A percentile compares a stretch with the other conserved stretches of the same genome.
phyloP scores from a whole-genome alignment of 208 protist genomes.

The Leishmania braziliensis region DNA sequence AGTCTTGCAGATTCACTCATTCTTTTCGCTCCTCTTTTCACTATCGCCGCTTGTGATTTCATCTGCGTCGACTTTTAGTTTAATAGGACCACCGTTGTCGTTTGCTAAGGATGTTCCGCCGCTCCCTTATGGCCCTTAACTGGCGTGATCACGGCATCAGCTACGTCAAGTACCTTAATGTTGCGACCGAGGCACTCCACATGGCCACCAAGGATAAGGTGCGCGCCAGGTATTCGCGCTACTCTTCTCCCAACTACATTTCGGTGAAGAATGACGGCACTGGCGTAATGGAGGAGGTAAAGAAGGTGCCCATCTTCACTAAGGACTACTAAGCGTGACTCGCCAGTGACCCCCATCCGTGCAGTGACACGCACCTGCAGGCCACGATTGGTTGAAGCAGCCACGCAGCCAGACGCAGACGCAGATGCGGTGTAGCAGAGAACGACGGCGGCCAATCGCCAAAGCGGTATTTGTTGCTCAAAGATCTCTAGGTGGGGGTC shows the following conservation, averaged over 20 bases:
- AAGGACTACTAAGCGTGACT: conserved; percentile 71
- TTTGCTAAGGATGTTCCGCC: conserved; percentile 58
- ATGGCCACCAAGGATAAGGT: conserved; percentile 68
- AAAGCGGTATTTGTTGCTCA: not conserved
- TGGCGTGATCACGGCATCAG: conserved; percentile 91
- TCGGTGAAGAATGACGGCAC: conserved; percentile 60
- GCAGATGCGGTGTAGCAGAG: not conserved
- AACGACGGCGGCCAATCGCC: not conserved
- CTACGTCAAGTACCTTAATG: conserved; percentile 92
- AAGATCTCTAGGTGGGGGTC: not conserved
- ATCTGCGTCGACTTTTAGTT: conserved; percentile 2
- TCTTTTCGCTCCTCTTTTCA: conserved; percentile 1
- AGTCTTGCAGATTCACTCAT: not conserved
- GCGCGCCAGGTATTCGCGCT: conserved; percentile 70
- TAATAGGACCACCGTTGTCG: not conserved
- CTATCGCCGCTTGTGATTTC: not conserved
- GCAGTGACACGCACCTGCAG: not conserved
- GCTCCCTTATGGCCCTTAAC: conserved; percentile 49
- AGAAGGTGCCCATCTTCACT: conserved; percentile 70
- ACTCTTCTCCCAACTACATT: conserved; percentile 74
- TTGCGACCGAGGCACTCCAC: conserved; percentile 87
- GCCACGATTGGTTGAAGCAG: not conserved
- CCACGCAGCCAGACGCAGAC: not conserved
- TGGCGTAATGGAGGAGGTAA: conserved; percentile 61
- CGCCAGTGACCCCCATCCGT: not conserved